Evolutionary conservation across 2,329 filamentous ascomycete genomes (phyloP).

Genomic region (Fusarium tuaranense): DNA sequence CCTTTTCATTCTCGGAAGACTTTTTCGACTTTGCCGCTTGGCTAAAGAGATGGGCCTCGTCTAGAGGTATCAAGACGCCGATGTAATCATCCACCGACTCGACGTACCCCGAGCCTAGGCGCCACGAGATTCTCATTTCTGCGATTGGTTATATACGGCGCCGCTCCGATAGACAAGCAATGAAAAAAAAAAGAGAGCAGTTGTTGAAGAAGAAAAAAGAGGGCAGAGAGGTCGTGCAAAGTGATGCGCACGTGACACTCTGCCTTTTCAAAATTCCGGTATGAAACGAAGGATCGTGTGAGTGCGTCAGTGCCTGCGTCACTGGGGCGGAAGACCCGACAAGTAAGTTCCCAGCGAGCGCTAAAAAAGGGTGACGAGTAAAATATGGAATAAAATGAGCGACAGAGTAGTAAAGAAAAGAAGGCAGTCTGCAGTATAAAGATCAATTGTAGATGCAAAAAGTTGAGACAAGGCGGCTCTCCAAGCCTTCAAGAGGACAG

Average conservation of each 20-base stretch:
- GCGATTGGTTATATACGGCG: neutral
- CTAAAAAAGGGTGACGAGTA: neutral
- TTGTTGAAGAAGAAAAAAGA: neutral
- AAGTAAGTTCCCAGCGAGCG: slow-evolving; percentile 9
- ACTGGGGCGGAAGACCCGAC: slow-evolving; percentile 25
- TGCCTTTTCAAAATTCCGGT: slow-evolving; percentile 1
- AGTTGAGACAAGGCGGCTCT: slow-evolving; percentile 32
- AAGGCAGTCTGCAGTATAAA: neutral
- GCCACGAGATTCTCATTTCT: slow-evolving; percentile 48
- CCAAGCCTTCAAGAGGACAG: slow-evolving; percentile 37
- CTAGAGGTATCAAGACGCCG: slow-evolving; percentile 64
- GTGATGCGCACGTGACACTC: slow-evolving; percentile 12
- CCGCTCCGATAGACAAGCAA: neutral
- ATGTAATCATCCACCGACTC: slow-evolving; percentile 64
- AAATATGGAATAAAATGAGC: slow-evolving; percentile 20
- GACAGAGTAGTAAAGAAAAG: slow-evolving; percentile 10
- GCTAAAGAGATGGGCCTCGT: slow-evolving; percentile 67
- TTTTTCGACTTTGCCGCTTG: slow-evolving; percentile 62
- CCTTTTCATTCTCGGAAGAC: slow-evolving; percentile 56
- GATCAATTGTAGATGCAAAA: slow-evolving; percentile 32
- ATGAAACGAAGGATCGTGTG: slow-evolving; percentile 18
- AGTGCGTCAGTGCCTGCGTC: slow-evolving; percentile 33
- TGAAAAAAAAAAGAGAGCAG: slow-evolving; percentile 10
- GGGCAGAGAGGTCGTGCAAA: neutral
- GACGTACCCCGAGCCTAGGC: slow-evolving; percentile 47